Base-by-base conservation (phyloP, 164 flowering plant species). In the Tetracentron sinense region DNA sequence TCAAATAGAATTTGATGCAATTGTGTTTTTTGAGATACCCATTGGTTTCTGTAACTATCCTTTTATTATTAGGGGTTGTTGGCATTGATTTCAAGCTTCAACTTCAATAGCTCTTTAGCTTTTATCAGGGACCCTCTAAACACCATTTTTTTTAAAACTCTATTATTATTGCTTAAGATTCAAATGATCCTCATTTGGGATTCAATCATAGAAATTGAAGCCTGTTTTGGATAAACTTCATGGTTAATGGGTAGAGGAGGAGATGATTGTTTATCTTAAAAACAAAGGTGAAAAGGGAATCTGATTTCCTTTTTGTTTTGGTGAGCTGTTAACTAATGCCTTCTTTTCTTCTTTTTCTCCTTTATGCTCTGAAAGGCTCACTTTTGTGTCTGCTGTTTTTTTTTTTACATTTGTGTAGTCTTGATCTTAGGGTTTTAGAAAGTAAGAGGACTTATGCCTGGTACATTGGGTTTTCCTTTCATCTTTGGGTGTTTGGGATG, bases 301-400 rank as follows among this genome's bases (percentile, higher is more conserved):
- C 92, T 87, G 85, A 86, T 86, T 89, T 86, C 77, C 69, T 70
- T 83, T 77, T 76, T 10, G 44, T 12, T 56, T 72, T 70, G 60
- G 60, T 83, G 86, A 87, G 86, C 95, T 87, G 88, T 85, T 83
- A 59, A 74, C 79, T 72, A 81, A 74, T 85, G 81, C 78, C 77
- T 81, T 72, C 71, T 69, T 77, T 65, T 71, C 67, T 74, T 76
- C 62, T 72, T 69, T 69, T 66, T 68, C 71, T 62, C 75, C 96
- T 88, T 92, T 88, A 86, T 85, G 82, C 93, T 84, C 95, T 85
- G 87, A 86, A 87, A 87, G 88, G 74, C 78, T 82, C 81, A 82
- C 87, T 88, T 89, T 85, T 83, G 74, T 79, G 82, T 81, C 87
- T 75, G 61, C 60, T 75, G 61, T 74, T 70, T 67, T 67, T 69